These are phyloP conservation scores for Chlamydomonas incerta DNA, from an alignment of 139 green algal genomes.

Conservation along the genomic window DNA sequence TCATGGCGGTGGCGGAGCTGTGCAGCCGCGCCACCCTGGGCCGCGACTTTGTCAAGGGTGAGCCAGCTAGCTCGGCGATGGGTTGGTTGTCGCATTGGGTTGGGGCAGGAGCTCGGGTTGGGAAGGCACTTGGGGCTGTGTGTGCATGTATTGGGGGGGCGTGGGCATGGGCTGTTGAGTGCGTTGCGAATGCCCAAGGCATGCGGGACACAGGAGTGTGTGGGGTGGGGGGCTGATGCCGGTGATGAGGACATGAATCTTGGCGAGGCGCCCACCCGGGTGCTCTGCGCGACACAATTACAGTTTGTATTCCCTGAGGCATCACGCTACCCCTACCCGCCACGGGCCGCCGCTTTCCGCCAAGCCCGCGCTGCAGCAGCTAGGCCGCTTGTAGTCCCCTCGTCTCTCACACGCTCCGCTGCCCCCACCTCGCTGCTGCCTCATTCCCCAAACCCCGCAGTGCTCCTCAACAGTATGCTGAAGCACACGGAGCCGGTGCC, in stretches of 20 bases:
- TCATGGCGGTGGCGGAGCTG: constrained; percentile 86
- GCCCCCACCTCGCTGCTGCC: not conserved
- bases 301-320: constrained; percentile 94
- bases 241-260: constrained; percentile 45
- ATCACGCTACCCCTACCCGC: no score
- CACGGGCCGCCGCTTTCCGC: not conserved
- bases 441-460: constrained; percentile 37
- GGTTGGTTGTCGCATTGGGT: no score
- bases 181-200: no score
- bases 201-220: no score
- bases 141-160: not conserved
- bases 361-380: not conserved
- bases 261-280: constrained; percentile 13
- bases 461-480: constrained; percentile 58
- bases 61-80: no score
- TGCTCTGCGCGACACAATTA: constrained; percentile 30
- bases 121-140: not conserved
- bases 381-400: not conserved
- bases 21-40: constrained; percentile 62
- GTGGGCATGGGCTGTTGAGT: not conserved
- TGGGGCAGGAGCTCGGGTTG: no score
- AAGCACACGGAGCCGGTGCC: constrained; percentile 39
- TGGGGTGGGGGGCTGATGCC: constrained; percentile 19
- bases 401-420: not conserved
- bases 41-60: constrained; percentile 63